These are phyloP conservation scores for Nelumbo lutea DNA, from an alignment of 164 flowering plant species.

Conservation along the genomic window DNA sequence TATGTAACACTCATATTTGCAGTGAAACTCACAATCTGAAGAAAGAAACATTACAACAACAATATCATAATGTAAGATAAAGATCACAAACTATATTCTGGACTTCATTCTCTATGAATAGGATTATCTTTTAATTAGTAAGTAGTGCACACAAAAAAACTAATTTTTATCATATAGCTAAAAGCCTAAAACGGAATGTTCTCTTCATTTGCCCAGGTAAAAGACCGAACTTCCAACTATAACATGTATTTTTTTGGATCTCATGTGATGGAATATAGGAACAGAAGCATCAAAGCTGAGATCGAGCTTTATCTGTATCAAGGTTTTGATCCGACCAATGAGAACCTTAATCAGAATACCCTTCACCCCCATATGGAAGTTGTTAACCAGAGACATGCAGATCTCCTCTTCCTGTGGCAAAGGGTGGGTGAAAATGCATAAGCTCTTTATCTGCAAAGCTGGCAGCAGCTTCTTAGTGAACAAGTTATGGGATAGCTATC, in stretches of 20 bases:
- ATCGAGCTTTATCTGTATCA: conserved; percentile 58
- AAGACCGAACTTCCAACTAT: conserved; percentile 62
- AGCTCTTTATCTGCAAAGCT: neutral
- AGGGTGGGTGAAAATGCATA: conserved; percentile 32
- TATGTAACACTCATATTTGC: no score
- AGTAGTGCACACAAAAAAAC: neutral
- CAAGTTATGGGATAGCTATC: no score
- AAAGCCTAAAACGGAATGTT: neutral
- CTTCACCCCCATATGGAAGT: conserved; percentile 34
- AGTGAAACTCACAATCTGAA: conserved; percentile 34
- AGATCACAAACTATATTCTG: no score
- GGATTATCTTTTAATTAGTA: neutral
- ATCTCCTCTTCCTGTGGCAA: conserved; percentile 71
- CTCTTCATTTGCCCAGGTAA: conserved; percentile 43
- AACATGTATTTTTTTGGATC: conserved; percentile 69
- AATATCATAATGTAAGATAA: no score
- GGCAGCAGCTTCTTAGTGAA: no score
- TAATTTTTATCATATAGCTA: neutral
- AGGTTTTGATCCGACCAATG: conserved; percentile 75
- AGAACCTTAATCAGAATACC: conserved; percentile 42
- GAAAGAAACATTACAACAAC: conserved; percentile 51
- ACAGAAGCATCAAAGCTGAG: conserved; percentile 54
- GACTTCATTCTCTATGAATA: neutral
- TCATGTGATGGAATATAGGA: conserved; percentile 35
- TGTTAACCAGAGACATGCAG: conserved; percentile 92